A percentile compares a stretch with the other conserved stretches of the same genome.
These are phyloP conservation scores for Dendryphion nanum DNA, from an alignment of 2,329 filamentous ascomycete species.

Conservation along the genomic window DNA sequence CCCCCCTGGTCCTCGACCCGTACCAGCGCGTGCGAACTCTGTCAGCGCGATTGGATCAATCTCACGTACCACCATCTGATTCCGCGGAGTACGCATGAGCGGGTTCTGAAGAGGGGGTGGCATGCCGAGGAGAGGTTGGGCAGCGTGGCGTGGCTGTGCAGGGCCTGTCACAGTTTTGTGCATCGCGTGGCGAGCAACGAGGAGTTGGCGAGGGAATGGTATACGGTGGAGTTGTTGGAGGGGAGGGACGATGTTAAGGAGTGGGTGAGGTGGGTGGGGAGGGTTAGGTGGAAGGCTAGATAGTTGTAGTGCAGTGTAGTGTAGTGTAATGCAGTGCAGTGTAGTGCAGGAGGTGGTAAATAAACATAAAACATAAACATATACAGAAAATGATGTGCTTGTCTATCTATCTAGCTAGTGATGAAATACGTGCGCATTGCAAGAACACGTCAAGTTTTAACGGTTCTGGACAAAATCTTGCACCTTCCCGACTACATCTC, in stretches of 20 bases:
- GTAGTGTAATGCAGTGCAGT: too few relatives aligned
- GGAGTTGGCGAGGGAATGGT: slow-evolving; percentile 70
- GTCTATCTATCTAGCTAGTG: too few relatives aligned
- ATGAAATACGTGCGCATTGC: too few relatives aligned
- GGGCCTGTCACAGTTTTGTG: slow-evolving; percentile 80
- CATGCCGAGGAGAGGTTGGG: slow-evolving; percentile 71
- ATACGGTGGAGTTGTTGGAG: slow-evolving; percentile 69
- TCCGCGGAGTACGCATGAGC: slow-evolving; percentile 72
- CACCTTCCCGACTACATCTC: slow-evolving; percentile 47
- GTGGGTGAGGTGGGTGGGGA: slow-evolving; percentile 72
- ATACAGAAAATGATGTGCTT: too few relatives aligned
- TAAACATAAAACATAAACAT: too few relatives aligned
- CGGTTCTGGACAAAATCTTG: neutral
- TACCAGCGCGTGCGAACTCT: slow-evolving; percentile 67
- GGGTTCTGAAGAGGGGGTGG: slow-evolving; percentile 76
- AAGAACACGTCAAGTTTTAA: too few relatives aligned
- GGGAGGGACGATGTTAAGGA: slow-evolving; percentile 68
- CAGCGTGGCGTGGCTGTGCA: slow-evolving; percentile 82
- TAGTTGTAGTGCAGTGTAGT: slow-evolving; percentile 31
- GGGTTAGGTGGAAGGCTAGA: slow-evolving; percentile 69
- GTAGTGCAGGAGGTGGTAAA: too few relatives aligned
- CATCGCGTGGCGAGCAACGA: slow-evolving; percentile 74
- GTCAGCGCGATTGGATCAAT: slow-evolving; percentile 69
- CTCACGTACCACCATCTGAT: slow-evolving; percentile 85
- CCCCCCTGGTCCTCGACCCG: slow-evolving; percentile 62